These are phyloP conservation scores for Aphanocladium album DNA, from an alignment of 2,329 filamentous ascomycete genomes.

Conservation along the genomic window DNA sequence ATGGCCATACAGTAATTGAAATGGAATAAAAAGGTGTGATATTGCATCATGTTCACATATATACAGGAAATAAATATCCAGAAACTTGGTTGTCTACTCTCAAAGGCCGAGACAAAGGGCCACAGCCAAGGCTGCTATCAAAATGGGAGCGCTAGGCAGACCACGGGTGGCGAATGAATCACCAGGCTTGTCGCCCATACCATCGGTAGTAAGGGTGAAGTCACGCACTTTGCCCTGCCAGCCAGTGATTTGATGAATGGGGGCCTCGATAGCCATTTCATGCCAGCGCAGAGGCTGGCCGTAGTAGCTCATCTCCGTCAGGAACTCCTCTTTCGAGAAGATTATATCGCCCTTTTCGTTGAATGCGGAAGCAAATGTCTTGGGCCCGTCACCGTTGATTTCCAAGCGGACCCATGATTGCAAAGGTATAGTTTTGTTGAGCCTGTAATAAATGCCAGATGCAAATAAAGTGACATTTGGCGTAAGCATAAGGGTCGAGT, in stretches of 20 bases:
- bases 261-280: constrained; percentile 13
- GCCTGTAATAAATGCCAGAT: constrained; percentile 30
- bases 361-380: constrained; percentile 5
- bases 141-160: neutral
- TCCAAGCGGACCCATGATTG: constrained; percentile 7
- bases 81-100: too few species aligned
- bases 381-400: neutral
- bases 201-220: neutral
- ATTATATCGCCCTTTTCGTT: neutral
- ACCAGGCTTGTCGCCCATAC: neutral
- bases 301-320: constrained; percentile 9
- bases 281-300: constrained; percentile 6
- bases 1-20: neutral
- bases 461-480: constrained; percentile 32
- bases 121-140: neutral
- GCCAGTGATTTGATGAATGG: constrained; percentile 8
- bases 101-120: neutral
- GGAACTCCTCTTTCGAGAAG: constrained; percentile 8
- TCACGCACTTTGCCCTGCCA: constrained; percentile 10
- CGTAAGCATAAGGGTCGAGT: constrained; percentile 39
- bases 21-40: too few species aligned
- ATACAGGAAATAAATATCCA: neutral
- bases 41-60: too few species aligned
- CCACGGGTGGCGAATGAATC: neutral
- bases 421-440: constrained; percentile 21